Base-by-base conservation (phyloP, 2,329 filamentous ascomycete species). In the Ascochyta viciae-villosae region DNA sequence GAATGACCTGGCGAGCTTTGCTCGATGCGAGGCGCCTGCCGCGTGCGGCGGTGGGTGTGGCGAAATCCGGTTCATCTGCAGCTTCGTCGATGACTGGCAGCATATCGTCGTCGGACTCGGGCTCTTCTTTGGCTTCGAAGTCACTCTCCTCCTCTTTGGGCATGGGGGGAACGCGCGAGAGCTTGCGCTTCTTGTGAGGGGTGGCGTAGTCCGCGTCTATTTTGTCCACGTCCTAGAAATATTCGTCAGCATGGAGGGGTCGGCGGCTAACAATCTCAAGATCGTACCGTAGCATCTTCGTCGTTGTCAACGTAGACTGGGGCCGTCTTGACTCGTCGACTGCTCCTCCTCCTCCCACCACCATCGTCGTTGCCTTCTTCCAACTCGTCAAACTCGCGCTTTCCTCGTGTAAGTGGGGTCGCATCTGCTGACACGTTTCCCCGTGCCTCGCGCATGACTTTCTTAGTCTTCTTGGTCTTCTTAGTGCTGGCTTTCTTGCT, bases 81-180 rank as follows among this genome's bases (percentile, higher is more conserved):
- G 24, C 27, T 19, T 64, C 57, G 10, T 52, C 54, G 13, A 52
- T 41, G 2, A 24, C 13, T 24, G 29, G 35, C 16, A 33, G 15
- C 4, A 50, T 15, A 0, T 66, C 58, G 1, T 66, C 64, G 4
- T 62, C 63, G 3, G 50, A 31, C 8, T 62, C 61, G 0, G 52
- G 56, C 2, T 53, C 53, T 2, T 58, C 58, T 10, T 54, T 55
- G 23, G 39, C 46, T 6, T 59, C 43, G 26, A 65, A 68, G 6
- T 68, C 63, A 34, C 59, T 63, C 42, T 67, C 63, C 2, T 63
- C 58, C 3, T 52, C 35, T 6, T 55, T 48, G 24, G 54, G 48
- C 4, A 34, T 37, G 0, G 42, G 19, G 2, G 49, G 48, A 4
- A 53, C 27, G 16, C 42, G 55, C 7, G 34, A 40, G 4, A 53